Conservation (phyloP, 495 filamentous ascomycete genomes). For the Penicillium ochrochloron region DNA sequence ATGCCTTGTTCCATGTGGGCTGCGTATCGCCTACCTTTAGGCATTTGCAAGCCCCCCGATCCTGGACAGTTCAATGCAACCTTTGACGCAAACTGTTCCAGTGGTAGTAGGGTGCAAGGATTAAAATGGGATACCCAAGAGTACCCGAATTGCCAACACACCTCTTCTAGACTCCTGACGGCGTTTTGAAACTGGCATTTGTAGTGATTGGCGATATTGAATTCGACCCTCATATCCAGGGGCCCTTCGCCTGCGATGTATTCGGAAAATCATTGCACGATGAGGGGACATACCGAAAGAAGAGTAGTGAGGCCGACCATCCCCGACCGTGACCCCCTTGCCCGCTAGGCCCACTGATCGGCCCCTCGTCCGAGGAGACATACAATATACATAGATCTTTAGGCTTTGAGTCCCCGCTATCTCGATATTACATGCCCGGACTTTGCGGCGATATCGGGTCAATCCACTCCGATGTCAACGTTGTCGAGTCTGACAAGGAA, state of each 20-base stretch:
- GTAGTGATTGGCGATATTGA: not conserved
- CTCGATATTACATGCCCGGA: conserved; percentile 16
- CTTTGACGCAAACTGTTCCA: not conserved
- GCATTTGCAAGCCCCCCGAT: not conserved
- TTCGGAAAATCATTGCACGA: not conserved
- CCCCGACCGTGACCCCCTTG: not conserved
- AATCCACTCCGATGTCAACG: not conserved
- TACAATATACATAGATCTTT: not conserved
- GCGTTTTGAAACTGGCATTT: not conserved
- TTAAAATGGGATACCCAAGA: not conserved
- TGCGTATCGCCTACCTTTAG: not conserved
- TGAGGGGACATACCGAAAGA: not conserved
- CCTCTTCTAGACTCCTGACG: not conserved
- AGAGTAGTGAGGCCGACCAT: not conserved
- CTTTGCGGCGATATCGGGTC: conserved; percentile 19
- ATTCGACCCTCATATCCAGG: not conserved
- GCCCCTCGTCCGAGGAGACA: not conserved
- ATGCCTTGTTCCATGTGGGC: not conserved
- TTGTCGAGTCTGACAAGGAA: not conserved
- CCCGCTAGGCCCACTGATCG: conserved; percentile 10
- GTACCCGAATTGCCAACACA: not conserved
- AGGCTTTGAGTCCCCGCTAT: conserved; percentile 4
- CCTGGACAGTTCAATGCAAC: conserved; percentile 2
- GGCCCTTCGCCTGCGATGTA: not conserved
- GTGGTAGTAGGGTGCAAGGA: not conserved